phyloP scores from a whole-genome alignment of 176 grass and related monocot species.

The Microstegium vimineum region DNA sequence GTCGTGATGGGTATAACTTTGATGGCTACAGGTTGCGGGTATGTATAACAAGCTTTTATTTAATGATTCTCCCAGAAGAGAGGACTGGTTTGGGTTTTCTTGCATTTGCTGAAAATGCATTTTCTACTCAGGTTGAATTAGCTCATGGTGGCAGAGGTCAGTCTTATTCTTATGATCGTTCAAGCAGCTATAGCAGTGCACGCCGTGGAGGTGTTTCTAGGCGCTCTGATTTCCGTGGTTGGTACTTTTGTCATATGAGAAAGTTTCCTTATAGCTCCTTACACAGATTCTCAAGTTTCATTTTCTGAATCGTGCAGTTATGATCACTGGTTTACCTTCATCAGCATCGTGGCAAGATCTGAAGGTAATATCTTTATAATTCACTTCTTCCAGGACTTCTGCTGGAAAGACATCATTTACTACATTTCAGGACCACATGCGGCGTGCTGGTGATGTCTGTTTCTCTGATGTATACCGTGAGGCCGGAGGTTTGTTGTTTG shows the following conservation, averaged over 20 bases:
- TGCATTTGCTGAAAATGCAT: not conserved
- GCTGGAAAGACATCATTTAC: not conserved
- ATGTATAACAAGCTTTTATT: conserved; percentile 20
- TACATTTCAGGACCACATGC: conserved; percentile 83
- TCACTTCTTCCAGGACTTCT: not conserved
- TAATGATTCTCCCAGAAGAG: not conserved
- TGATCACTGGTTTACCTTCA: conserved; percentile 87
- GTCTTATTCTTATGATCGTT: conserved; percentile 71
- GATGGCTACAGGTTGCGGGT: conserved; percentile 79
- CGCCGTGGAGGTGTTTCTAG: conserved; percentile 62
- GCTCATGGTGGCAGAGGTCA: conserved; percentile 86
- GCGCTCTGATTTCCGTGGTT: conserved; percentile 77
- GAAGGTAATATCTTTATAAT: conserved; percentile 47
- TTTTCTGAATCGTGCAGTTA: conserved; percentile 45
- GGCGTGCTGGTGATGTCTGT: conserved; percentile 82
- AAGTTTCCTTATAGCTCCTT: not conserved
- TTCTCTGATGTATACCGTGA: conserved; percentile 95
- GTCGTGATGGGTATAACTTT: conserved; percentile 90
- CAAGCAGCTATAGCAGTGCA: conserved; percentile 65
- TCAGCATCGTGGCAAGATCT: conserved; percentile 98
- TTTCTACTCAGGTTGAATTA: conserved; percentile 75
- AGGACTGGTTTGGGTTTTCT: not conserved
- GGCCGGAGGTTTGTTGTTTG: conserved; percentile 52
- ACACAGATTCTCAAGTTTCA: not conserved
- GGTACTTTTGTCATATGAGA: conserved; percentile 9